Percentiles rank a stretch among this genome's conserved stretches.
These are phyloP conservation scores for Decorospora gaudefroyi DNA, from an alignment of 2,329 filamentous ascomycete species.

Conservation along the genomic window DNA sequence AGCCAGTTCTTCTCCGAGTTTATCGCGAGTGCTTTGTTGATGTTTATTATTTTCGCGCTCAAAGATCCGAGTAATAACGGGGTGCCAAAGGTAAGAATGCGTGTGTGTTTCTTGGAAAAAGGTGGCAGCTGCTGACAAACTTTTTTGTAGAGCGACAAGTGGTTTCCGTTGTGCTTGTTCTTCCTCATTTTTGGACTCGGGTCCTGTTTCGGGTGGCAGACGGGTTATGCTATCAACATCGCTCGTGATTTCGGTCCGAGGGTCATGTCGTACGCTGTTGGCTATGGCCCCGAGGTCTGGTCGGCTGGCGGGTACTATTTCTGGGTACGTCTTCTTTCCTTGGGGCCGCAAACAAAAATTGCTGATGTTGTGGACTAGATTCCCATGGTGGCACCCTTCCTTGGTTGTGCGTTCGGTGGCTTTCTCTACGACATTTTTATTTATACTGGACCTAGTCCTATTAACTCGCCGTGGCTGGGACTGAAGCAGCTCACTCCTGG, in stretches of 20 bases:
- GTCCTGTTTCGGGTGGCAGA: slow-evolving; percentile 75
- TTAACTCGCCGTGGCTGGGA: slow-evolving; percentile 70
- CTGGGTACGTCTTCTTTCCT: slow-evolving; percentile 57
- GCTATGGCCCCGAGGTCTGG: slow-evolving; percentile 71
- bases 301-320: slow-evolving; percentile 71
- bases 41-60: slow-evolving; percentile 73
- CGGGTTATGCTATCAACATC: slow-evolving; percentile 75
- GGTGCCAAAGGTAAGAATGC: slow-evolving; percentile 35
- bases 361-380: slow-evolving; percentile 53
- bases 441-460: slow-evolving; percentile 70
- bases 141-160: slow-evolving; percentile 33
- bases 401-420: slow-evolving; percentile 53
- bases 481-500: slow-evolving; percentile 56
- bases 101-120: rapidly evolving
- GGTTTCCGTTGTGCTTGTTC: slow-evolving; percentile 63
- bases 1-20: slow-evolving; percentile 75
- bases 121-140: not conserved
- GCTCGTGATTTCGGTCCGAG: slow-evolving; percentile 73
- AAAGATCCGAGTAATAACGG: slow-evolving; percentile 59
- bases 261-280: slow-evolving; percentile 67
- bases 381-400: slow-evolving; percentile 72
- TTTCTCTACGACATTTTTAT: slow-evolving; percentile 51
- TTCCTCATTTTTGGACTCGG: slow-evolving; percentile 76
- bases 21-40: slow-evolving; percentile 67
- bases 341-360: not conserved